Evolutionary conservation across 257 asterid genomes (phyloP), one percentile per base, ranked within the genome.

Genomic region (Gardenia jasminoides): DNA sequence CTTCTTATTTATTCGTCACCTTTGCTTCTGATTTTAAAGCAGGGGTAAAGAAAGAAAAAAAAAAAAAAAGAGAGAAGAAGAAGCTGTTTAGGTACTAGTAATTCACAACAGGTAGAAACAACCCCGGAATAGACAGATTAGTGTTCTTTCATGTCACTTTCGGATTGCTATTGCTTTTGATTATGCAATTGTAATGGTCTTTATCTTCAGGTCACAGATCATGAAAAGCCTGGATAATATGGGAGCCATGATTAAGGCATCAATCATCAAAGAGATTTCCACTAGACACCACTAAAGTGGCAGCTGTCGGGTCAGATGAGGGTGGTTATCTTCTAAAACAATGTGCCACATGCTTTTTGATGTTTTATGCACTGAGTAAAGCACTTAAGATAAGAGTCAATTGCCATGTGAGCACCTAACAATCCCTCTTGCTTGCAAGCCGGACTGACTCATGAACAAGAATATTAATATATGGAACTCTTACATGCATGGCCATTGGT

Each of bases 401-500:
- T n/a, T n/a, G n/a, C n/a, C n/a, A n/a, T n/a, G n/a, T n/a, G n/a
- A n/a, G n/a, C n/a, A n/a, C n/a, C n/a, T n/a, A n/a, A n/a, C n/a
- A n/a, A n/a, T n/a, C n/a, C n/a, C n/a, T n/a, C n/a, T n/a, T n/a
- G n/a, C n/a, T n/a, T n/a, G n/a, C n/a, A n/a, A n/a, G n/a, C n/a
- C n/a, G n/a, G n/a, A n/a, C n/a, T n/a, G n/a, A n/a, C n/a, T n/a
- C n/a, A n/a, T n/a, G n/a, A n/a, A n/a, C n/a, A n/a, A n/a, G n/a
- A n/a, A n/a, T n/a, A n/a, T n/a, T n/a, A n/a, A n/a, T n/a, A n/a
- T 59, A 67, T 83, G 67, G 15, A 82, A 76, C 74, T 33, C 70
- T 61, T 59, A 79, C 39, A n/a, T 61, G 67, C 67, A 74, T 68
- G 72, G 78, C 75, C 13, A 84, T 84, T 86, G 86, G 88, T 80